Evolutionary conservation across 164 flowering plant species (phyloP), one percentile per base, ranked within the genome.

Genomic region (Aristolochia fimbriata): DNA sequence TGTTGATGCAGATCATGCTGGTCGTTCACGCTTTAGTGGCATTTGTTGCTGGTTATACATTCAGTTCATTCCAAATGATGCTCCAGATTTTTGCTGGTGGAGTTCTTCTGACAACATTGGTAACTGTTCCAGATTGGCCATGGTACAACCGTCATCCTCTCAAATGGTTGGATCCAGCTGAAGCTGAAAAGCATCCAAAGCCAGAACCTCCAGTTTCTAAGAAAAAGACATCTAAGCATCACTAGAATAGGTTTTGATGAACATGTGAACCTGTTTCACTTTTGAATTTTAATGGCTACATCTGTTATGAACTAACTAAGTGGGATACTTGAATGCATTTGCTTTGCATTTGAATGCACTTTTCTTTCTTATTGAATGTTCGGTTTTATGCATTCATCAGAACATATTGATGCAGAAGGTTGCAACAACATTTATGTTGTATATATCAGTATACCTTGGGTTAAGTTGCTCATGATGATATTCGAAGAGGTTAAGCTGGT

Each of bases 121-220:
- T 87, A 25, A 84, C 91, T 48, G 74, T 89, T 46, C 98, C 98
- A 12, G 82, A 89, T 56, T 92, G 98, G 98, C 97, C 96, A 13
- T 81, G 75, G 78, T 92, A 79, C 72, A 89, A 92, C 65, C 83
- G 83, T 65, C 80, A 92, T 68, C 87, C 89, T 9, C 83, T 92
- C 59, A 80, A 80, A 21, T 89, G 97, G 97, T 69, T 89, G 76
- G 96, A 89, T 56, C 81, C 96, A 0, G 60, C 67, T 49, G 89
- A 83, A 62, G 96, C 83, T 2, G 97, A 89, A 19, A 71, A 72
- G 57, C 78, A 89, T 56, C 94, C 97, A 17, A 87, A 83, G 78
- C 97, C 96, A 0, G 75, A 73, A 58, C 55, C 55, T 12, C 67
- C 63, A 46, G 16, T 20, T 65, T 20, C 49, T n/a, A 51, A 51